phyloP scores from a whole-genome alignment of 2,329 filamentous ascomycete species.

The Epicoccum nigrum region DNA sequence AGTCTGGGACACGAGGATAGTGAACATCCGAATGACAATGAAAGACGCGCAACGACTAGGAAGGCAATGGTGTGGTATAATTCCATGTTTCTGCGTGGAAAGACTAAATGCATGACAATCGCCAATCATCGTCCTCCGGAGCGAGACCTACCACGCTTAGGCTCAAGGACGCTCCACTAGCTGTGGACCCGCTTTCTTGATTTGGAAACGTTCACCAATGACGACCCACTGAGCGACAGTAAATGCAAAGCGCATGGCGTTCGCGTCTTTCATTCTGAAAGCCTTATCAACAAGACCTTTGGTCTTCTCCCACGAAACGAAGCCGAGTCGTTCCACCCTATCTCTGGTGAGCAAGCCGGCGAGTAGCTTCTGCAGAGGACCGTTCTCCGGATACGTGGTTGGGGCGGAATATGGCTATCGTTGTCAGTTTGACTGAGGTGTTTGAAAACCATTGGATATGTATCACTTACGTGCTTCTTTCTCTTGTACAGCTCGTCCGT shows the following conservation, averaged over 20 bases:
- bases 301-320: conserved; percentile 46
- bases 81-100: background rate
- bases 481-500: conserved; percentile 59
- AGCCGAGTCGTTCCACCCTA: conserved; percentile 35
- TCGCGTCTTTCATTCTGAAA: conserved; percentile 32
- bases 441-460: too few species aligned
- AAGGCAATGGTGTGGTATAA: background rate
- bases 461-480: conserved; percentile 46
- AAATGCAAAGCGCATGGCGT: conserved; percentile 48
- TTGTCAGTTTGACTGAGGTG: background rate
- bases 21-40: too few species aligned
- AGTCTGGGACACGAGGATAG: too few species aligned
- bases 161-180: background rate
- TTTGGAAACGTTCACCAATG: conserved; percentile 52
- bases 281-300: conserved; percentile 15
- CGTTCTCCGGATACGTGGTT: conserved; percentile 48
- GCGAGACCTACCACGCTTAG: background rate
- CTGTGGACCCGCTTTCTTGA: conserved; percentile 35
- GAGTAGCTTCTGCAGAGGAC: conserved; percentile 51
- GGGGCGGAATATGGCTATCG: conserved; percentile 53
- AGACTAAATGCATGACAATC: background rate
- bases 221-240: conserved; percentile 54
- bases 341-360: conserved; percentile 29
- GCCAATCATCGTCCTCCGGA: background rate
- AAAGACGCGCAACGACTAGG: too few species aligned